phyloP scores from a whole-genome alignment of 2,329 filamentous ascomycete genomes.

The Sporothrix curviconia region DNA sequence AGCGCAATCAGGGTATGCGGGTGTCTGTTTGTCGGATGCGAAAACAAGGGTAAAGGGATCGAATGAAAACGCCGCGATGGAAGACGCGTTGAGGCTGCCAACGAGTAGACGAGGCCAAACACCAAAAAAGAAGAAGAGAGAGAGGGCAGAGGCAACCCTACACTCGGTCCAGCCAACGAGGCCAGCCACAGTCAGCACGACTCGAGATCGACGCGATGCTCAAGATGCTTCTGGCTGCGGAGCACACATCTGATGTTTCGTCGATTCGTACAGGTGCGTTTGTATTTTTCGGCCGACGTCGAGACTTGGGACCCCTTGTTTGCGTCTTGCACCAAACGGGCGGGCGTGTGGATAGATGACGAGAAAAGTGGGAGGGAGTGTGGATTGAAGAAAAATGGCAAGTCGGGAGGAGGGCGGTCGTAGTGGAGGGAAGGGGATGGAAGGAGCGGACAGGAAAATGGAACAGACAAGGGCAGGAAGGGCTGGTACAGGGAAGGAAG shows the following conservation, averaged over 20 bases:
- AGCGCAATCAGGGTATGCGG: not conserved
- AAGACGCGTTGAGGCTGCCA: too few species aligned
- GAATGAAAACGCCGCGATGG: not conserved
- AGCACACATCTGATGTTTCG: conserved; percentile 6
- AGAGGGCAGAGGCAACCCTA: not conserved
- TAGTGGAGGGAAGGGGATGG: conserved; percentile 17
- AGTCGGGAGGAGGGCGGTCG: conserved; percentile 14
- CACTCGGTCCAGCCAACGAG: conserved; percentile 5
- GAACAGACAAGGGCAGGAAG: conserved; percentile 6
- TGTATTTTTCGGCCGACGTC: conserved; percentile 2
- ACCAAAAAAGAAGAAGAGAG: too few species aligned
- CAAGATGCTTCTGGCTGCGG: not conserved
- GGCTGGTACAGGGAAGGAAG: not conserved
- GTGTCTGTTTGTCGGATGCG: too few species aligned
- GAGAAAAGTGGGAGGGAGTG: conserved; percentile 20
- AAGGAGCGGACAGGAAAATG: conserved; percentile 7
- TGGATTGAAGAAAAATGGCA: conserved; percentile 19
- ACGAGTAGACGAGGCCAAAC: too few species aligned
- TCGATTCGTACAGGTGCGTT: not conserved
- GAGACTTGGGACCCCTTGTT: conserved; percentile 13
- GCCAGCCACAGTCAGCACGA: not conserved
- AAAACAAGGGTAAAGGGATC: not conserved
- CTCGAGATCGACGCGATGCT: not conserved
- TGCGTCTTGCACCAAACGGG: conserved; percentile 17
- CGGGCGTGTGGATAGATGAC: conserved; percentile 20